phyloP scores from a whole-genome alignment of 371 early-diverging fungal species.

The Umbelopsis sp. region DNA sequence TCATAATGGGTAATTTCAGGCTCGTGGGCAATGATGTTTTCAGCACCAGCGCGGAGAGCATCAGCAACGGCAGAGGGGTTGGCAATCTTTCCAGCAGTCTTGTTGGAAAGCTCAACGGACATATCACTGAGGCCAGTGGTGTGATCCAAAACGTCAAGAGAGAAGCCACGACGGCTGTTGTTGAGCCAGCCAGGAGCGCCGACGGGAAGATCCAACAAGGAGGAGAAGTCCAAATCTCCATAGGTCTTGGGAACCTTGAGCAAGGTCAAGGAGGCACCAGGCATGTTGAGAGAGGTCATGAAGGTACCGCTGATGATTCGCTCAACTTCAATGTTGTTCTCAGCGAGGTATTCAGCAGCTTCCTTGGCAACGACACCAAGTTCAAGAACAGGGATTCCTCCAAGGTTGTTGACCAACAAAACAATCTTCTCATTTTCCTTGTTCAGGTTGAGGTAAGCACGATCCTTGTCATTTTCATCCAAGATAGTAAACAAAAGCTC shows the following conservation, averaged over 20 bases:
- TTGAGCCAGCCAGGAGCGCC: conserved; percentile 62
- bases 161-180: conserved; percentile 1
- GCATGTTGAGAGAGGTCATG: conserved; percentile 82
- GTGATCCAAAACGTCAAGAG: conserved; percentile 16
- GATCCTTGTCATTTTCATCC: conserved; percentile 49
- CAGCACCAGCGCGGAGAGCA: conserved; percentile 53
- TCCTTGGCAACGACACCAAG: conserved; percentile 69
- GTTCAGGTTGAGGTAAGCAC: conserved; percentile 37
- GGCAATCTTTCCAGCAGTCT: conserved; percentile 6
- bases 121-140: conserved; percentile 16
- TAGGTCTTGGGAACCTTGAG: conserved; percentile 50
- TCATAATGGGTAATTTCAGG: conserved; percentile 74
- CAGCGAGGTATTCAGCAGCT: conserved; percentile 46
- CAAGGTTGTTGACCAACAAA: conserved; percentile 81
- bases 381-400: conserved; percentile 74
- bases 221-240: conserved; percentile 32
- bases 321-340: conserved; percentile 38
- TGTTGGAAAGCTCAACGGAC: conserved; percentile 5
- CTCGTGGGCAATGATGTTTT: conserved; percentile 65
- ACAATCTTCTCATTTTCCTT: conserved; percentile 38
- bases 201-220: conserved; percentile 53
- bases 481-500: conserved; percentile 61
- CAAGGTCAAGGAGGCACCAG: conserved; percentile 70
- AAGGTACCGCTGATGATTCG: conserved; percentile 69
- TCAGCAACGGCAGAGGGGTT: conserved; percentile 25